Conservation (phyloP, 306 rosid species). For the Dalbergia oliveri region DNA sequence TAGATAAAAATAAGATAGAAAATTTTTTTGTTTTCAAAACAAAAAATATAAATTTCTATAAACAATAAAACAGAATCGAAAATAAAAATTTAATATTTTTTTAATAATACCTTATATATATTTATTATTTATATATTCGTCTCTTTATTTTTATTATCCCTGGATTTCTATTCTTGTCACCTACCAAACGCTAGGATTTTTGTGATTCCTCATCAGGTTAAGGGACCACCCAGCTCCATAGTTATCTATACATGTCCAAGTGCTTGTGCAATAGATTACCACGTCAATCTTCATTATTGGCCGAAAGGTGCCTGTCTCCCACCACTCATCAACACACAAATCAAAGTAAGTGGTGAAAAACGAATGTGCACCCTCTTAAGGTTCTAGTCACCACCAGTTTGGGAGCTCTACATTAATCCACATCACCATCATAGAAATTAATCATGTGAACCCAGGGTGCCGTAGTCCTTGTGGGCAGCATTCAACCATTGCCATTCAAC, state of each 20-base stretch:
- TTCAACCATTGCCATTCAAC: constrained; percentile 3
- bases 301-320: neutral
- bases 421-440: constrained; percentile 37
- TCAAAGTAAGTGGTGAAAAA: constrained; percentile 16
- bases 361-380: constrained; percentile 1
- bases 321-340: constrained; percentile 14
- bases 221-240: neutral
- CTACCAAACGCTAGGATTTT: no score
- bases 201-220: neutral
- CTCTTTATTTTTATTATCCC: no score
- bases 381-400: constrained; percentile 6
- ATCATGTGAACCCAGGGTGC: constrained; percentile 29
- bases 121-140: no score
- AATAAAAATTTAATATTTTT: no score
- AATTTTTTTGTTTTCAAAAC: no score
- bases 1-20: no score
- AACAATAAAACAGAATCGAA: no score
- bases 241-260: neutral
- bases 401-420: neutral
- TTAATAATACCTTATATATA: no score
- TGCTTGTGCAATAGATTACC: neutral
- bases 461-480: neutral
- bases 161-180: no score
- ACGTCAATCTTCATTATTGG: constrained; percentile 5
- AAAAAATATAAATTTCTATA: no score